Evolutionary conservation across 2,329 filamentous ascomycete genomes (phyloP).

Genomic region (Paracorniculantispora psalliotae): DNA sequence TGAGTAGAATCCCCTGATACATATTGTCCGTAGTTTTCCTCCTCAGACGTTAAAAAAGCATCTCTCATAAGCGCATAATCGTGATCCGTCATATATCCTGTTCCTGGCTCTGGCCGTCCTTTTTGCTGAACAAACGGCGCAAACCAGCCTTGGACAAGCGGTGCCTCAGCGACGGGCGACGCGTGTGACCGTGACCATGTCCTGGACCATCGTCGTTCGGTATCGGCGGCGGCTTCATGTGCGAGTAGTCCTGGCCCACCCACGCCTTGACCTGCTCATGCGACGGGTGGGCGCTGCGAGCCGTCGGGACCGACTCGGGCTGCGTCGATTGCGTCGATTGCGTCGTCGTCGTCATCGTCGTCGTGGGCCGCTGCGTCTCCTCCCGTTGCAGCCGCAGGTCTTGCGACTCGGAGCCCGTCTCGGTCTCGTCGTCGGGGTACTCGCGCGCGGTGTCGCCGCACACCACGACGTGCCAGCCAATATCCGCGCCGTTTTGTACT

Average conservation of each 20-base stretch:
- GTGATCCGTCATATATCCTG: neutral
- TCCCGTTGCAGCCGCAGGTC: neutral
- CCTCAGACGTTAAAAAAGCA: neutral
- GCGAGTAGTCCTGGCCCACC: slow-evolving; percentile 5
- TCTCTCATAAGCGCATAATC: neutral
- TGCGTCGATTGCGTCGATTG: neutral
- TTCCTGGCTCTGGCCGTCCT: slow-evolving; percentile 12
- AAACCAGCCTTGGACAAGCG: slow-evolving; percentile 34
- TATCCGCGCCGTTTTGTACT: slow-evolving; percentile 50
- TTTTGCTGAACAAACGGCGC: slow-evolving; percentile 36
- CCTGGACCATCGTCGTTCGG: slow-evolving; percentile 12
- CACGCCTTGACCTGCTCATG: neutral
- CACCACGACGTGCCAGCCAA: slow-evolving; percentile 59
- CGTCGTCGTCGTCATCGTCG: slow-evolving; percentile 9
- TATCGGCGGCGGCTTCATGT: slow-evolving; percentile 13
- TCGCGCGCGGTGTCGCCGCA: slow-evolving; percentile 57
- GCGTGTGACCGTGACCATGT: neutral
- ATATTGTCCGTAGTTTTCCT: too few relatives aligned
- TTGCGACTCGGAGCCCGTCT: slow-evolving; percentile 14
- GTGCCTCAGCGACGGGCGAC: slow-evolving; percentile 18
- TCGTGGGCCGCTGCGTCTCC: slow-evolving; percentile 13
- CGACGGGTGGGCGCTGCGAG: neutral
- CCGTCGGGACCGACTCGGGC: neutral
- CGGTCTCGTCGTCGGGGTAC: slow-evolving; percentile 34
- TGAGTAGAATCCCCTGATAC: too few relatives aligned